Base-by-base conservation (phyloP, 2,329 filamentous ascomycete species). In the Aspergillus neoniger region DNA sequence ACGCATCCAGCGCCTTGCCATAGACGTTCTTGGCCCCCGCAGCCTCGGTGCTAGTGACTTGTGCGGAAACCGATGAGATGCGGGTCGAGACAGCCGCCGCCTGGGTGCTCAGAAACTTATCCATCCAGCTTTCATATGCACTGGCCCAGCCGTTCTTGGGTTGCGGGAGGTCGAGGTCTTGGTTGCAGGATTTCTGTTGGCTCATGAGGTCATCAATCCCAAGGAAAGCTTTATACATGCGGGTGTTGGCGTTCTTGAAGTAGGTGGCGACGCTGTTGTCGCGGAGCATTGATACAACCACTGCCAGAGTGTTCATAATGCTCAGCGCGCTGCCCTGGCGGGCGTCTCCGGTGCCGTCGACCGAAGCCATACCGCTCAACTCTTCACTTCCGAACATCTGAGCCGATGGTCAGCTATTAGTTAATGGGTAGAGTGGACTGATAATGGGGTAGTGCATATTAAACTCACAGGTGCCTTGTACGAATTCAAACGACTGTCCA, bases 221-320 rank as follows among this genome's bases (percentile, higher is more conserved):
- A 3, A 55, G 25, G 17, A 55, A 55, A 15, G 39, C 53, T 17
- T 55, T 44, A n/a, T 36, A 55, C n/a, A 55, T 44, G n/a, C 53
- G 53, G 39, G 41, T 55, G 39, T 55, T 55, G 9, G 53, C 14
- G 39, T 39, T 21, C 53, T 44, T 47, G 53, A 55, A 55, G 39
- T 44, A 19, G 6, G 19, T 25, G 6, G 53, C 53, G 5, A 55
- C 44, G n/a, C 30, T 55, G 53, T 28, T 55, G n/a, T 55, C 53
- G 10, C 53, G 53, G 39, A 55, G 53, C 39, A 55, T 44, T 6
- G 39, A 28, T 2, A 55, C 23, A 39, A 55, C 53, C 3, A 44
- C 30, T 15, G 53, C 53, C 28, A 55, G 44, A 2, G 53, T 55
- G 53, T 55, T 55, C 23, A 55, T 55, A 7, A 55, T 55, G 53